These are phyloP conservation scores for Thermothielavioides terrestris DNA, from an alignment of 495 filamentous ascomycete species.

Conservation along the genomic window DNA sequence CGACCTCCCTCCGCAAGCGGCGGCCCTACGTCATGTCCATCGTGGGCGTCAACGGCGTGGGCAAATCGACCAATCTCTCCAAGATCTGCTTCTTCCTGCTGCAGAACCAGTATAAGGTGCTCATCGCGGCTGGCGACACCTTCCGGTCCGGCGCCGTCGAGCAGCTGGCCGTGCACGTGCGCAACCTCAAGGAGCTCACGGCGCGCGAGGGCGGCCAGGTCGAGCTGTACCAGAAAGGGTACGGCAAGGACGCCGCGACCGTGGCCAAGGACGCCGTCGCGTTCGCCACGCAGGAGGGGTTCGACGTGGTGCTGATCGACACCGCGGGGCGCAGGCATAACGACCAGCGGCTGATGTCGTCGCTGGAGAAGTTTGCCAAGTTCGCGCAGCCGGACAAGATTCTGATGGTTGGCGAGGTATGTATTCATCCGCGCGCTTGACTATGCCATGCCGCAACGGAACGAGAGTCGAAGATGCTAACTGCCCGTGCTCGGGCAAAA, in stretches of 20 bases:
- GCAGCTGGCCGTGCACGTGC: slow-evolving; percentile 87
- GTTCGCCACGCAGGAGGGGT: slow-evolving; percentile 63
- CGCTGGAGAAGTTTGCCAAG: slow-evolving; percentile 92
- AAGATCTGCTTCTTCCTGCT: slow-evolving; percentile 97
- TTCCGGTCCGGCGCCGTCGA: slow-evolving; percentile 97
- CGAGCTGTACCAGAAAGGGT: slow-evolving; percentile 91
- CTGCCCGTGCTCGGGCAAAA: too few species aligned
- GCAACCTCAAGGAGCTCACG: slow-evolving; percentile 79
- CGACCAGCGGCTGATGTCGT: slow-evolving; percentile 88
- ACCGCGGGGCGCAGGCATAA: slow-evolving; percentile 94
- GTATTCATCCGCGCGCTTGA: slow-evolving; percentile 9
- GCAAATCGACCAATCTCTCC: slow-evolving; percentile 92
- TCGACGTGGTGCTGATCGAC: slow-evolving; percentile 93
- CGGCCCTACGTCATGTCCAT: slow-evolving; percentile 95
- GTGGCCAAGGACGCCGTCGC: slow-evolving; percentile 89
- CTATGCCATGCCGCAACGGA: too few species aligned
- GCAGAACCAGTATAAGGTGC: slow-evolving; percentile 92
- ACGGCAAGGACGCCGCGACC: slow-evolving; percentile 92
- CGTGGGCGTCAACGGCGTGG: slow-evolving; percentile 95
- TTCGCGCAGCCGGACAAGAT: slow-evolving; percentile 96
- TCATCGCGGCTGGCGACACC: slow-evolving; percentile 92
- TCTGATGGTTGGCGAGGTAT: slow-evolving; percentile 89
- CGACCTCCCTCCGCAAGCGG: slow-evolving; percentile 43
- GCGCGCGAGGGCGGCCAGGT: slow-evolving; percentile 73
- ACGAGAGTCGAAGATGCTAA: too few species aligned